Percentiles rank a stretch among this genome's conserved stretches.
phyloP scores from a whole-genome alignment of 2,329 filamentous ascomycete species.

The Diatrype stigma region DNA sequence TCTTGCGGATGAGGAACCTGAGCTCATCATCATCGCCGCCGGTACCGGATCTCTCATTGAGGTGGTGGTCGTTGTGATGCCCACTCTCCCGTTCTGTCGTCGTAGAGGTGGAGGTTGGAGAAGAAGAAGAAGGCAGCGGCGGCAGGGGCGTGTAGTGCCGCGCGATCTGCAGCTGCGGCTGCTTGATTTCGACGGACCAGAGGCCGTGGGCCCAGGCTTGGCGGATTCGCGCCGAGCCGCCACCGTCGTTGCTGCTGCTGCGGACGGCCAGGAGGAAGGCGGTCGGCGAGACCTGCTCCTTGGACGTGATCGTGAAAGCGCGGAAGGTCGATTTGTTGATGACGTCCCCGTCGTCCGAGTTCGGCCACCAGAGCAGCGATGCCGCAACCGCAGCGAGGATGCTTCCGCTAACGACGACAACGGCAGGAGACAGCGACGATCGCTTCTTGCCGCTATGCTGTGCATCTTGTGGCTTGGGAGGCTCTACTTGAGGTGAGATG shows the following conservation, averaged over 20 bases:
- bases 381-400: slow-evolving; percentile 6
- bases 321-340: slow-evolving; percentile 60
- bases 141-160: slow-evolving; percentile 88
- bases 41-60: background rate
- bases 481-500: too few species aligned
- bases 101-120: background rate
- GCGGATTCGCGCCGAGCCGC: slow-evolving; percentile 16
- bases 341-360: slow-evolving; percentile 7
- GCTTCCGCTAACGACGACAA: slow-evolving; percentile 3
- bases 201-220: slow-evolving; percentile 59
- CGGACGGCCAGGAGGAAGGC: slow-evolving; percentile 65
- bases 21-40: slow-evolving; percentile 34
- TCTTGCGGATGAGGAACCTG: slow-evolving; percentile 72
- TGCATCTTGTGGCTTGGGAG: too few species aligned
- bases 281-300: slow-evolving; percentile 60
- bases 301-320: slow-evolving; percentile 59
- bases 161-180: slow-evolving; percentile 89
- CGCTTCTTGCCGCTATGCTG: too few species aligned
- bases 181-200: slow-evolving; percentile 90
- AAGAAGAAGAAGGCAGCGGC: slow-evolving; percentile 23
- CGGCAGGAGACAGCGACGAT: background rate
- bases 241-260: background rate
- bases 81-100: too few species aligned
- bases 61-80: background rate
- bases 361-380: background rate